Evolutionary conservation across 768 basidiomycete species (phyloP).

Genomic region (Chalciporus piperatus): DNA sequence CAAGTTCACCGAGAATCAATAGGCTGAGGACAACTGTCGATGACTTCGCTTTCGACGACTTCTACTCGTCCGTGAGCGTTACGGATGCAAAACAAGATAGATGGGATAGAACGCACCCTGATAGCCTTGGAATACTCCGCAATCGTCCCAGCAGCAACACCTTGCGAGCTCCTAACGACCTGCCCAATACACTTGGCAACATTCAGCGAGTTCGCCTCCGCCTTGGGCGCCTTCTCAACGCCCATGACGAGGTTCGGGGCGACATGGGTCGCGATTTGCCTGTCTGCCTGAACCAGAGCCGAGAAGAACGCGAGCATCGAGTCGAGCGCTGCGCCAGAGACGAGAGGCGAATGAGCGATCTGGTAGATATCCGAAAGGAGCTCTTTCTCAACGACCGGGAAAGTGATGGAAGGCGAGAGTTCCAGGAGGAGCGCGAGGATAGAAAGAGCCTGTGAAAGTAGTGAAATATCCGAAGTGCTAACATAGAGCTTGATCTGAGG

Average conservation of each 20-base stretch:
- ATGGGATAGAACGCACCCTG: constrained; percentile 46
- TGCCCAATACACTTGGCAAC: constrained; percentile 85
- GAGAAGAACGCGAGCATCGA: constrained; percentile 80
- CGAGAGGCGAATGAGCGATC: constrained; percentile 74
- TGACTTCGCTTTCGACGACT: constrained; percentile 59
- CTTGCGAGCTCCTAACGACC: constrained; percentile 68
- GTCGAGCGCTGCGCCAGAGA: constrained; percentile 77
- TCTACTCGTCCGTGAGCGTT: constrained; percentile 29
- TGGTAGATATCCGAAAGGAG: constrained; percentile 62
- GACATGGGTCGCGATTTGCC: constrained; percentile 76
- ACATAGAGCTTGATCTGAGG: constrained; percentile 76
- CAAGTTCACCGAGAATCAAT: constrained; percentile 89
- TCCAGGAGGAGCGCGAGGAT: constrained; percentile 69
- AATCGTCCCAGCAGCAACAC: constrained; percentile 78
- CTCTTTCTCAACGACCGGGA: constrained; percentile 74
- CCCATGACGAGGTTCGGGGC: constrained; percentile 71
- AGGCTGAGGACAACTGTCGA: constrained; percentile 77
- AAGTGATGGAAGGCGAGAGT: constrained; percentile 61
- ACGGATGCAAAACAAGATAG: not conserved
- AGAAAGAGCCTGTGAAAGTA: constrained; percentile 69
- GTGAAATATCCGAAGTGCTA: constrained; percentile 69
- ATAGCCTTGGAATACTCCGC: constrained; percentile 81
- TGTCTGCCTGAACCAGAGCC: constrained; percentile 79
- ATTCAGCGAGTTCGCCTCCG: constrained; percentile 57
- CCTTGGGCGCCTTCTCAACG: constrained; percentile 61